Evolutionary conservation across 345 rosid species (phyloP).

Genomic region (Populus alba): DNA sequence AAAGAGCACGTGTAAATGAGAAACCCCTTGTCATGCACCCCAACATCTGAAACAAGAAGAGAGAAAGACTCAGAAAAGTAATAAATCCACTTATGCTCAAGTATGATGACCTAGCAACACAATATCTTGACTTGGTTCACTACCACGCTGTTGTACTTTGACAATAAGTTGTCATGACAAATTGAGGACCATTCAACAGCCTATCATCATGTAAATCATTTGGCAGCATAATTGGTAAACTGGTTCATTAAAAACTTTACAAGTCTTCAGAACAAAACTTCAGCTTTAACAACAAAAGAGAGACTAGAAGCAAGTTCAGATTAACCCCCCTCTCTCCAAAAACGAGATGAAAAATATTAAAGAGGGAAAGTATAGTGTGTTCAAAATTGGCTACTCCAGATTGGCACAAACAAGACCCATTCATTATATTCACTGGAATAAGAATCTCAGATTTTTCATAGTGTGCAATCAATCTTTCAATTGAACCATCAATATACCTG

Average conservation of each 20-base stretch:
- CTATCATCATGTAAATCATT: background rate
- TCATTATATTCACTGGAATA: background rate
- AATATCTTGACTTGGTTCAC: background rate
- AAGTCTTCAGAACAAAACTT: background rate
- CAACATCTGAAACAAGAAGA: conserved; percentile 58
- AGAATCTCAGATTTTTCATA: background rate
- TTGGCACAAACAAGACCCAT: background rate
- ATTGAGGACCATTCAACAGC: background rate
- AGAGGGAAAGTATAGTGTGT: too few relatives aligned
- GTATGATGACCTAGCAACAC: background rate
- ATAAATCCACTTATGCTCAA: background rate
- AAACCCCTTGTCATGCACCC: conserved; percentile 79
- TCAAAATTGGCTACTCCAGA: background rate
- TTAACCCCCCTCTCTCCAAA: too few relatives aligned
- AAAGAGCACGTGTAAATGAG: conserved; percentile 87
- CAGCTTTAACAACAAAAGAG: background rate
- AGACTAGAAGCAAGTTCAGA: background rate
- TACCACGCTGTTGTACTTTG: background rate
- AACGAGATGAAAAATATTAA: too few relatives aligned
- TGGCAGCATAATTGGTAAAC: background rate
- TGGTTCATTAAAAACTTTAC: background rate
- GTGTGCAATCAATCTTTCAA: background rate
- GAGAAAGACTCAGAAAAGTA: background rate
- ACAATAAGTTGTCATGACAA: background rate
- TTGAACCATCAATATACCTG: conserved; percentile 45